Percentiles rank a stretch among this genome's conserved stretches.
These are phyloP conservation scores for Thuja plicata DNA, from an alignment of 83 land plant species.

Conservation along the genomic window DNA sequence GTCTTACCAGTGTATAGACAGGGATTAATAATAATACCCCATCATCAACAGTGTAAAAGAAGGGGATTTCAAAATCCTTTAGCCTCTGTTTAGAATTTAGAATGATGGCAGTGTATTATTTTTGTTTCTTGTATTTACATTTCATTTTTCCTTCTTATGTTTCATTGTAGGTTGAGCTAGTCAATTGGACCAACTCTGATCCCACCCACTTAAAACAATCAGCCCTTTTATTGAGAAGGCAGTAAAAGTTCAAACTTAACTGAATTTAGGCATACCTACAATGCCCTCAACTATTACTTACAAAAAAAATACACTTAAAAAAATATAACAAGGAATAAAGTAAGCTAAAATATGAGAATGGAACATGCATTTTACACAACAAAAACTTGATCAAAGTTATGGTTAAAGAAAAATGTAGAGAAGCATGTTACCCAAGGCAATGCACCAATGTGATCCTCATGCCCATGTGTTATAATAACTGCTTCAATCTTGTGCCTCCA, in stretches of 20 bases:
- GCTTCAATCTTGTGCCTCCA: conserved; percentile 61
- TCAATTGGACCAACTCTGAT: background rate
- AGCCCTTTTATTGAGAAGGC: background rate
- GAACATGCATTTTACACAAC: background rate
- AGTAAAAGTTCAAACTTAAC: background rate
- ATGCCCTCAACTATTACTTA: background rate
- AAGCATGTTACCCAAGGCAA: conserved; percentile 48
- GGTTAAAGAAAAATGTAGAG: background rate
- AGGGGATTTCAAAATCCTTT: background rate
- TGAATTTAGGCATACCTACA: background rate
- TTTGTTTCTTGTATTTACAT: background rate
- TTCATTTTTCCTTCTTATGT: background rate
- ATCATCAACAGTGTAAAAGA: background rate
- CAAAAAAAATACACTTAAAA: background rate
- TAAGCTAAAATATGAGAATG: background rate
- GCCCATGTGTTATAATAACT: conserved; percentile 58
- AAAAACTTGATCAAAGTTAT: background rate
- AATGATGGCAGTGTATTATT: background rate
- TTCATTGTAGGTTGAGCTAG: background rate
- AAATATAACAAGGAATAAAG: background rate
- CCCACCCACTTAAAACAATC: background rate
- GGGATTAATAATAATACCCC: background rate
- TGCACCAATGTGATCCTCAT: conserved; percentile 64
- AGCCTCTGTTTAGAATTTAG: background rate
- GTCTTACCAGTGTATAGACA: background rate